A percentile compares a stretch with the other conserved stretches of the same genome.
Evolutionary conservation across 2,329 filamentous ascomycete genomes (phyloP).

Genomic region (Aspergillus brunneoviolaceus): DNA sequence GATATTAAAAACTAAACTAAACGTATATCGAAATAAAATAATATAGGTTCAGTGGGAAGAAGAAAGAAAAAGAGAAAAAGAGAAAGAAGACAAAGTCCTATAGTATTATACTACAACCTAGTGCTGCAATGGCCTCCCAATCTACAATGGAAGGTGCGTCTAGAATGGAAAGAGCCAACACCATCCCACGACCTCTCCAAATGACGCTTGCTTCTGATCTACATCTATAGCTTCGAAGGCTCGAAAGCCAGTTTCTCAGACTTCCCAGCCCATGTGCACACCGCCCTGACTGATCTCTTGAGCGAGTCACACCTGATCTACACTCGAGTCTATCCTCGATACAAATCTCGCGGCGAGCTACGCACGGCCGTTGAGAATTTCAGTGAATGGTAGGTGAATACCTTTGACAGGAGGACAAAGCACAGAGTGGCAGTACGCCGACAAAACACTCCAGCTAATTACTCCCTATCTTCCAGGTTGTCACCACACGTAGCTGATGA

Average conservation of each 20-base stretch:
- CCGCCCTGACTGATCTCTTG: constrained; percentile 65
- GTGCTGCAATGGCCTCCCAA: too few relatives aligned
- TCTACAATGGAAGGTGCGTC: too few relatives aligned
- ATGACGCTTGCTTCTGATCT: constrained; percentile 49
- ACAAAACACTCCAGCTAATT: background rate
- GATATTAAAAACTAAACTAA: too few relatives aligned
- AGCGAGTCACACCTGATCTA: constrained; percentile 75
- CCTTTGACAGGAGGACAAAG: too few relatives aligned
- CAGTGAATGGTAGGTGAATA: constrained; percentile 63
- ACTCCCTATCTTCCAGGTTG: constrained; percentile 51
- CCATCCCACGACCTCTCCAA: too few relatives aligned
- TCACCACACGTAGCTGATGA: constrained; percentile 69
- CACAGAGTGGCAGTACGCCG: too few relatives aligned
- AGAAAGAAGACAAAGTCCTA: too few relatives aligned
- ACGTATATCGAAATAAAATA: too few relatives aligned
- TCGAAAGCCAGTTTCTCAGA: constrained; percentile 82
- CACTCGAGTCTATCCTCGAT: constrained; percentile 62
- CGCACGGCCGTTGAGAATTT: constrained; percentile 77
- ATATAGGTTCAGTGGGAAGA: too few relatives aligned
- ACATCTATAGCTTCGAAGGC: constrained; percentile 89
- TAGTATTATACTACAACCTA: too few relatives aligned
- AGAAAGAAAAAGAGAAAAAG: too few relatives aligned
- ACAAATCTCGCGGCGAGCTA: constrained; percentile 46
- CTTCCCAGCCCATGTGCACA: constrained; percentile 85
- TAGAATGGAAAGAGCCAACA: too few relatives aligned